Base-by-base conservation (phyloP, 2,329 filamentous ascomycete genomes). In the Aureobasidium uvarum region DNA sequence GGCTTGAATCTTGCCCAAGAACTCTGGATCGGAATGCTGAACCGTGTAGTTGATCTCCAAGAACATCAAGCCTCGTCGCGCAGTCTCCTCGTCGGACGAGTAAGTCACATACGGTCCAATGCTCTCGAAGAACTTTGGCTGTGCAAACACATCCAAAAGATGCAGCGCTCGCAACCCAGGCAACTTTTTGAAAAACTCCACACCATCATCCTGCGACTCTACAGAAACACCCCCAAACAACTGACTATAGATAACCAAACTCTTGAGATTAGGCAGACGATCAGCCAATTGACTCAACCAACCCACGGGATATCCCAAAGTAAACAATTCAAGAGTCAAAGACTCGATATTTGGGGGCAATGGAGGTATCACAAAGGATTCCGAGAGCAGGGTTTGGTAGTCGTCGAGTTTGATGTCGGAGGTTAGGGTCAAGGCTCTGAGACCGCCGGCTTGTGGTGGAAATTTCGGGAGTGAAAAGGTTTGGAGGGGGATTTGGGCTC, bases 301-400 rank as follows among this genome's bases (percentile, higher is more conserved):
- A 13, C 75, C 76, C 0, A 76, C 74, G 8, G 75, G 79, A 69
- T 81, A 83, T 39, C 81, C 81, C 6, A 82, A 72, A 14, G 75
- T 76, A 75, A 83, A 83, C 33, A 81, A 74, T 68, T 83, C 81
- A 48, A 83, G 76, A 0, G 79, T 81, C 2, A 83, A 72, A 64
- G 71, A 72, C 39, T 78, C 78, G 68, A 82, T 80, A 23, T 70
- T 71, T 16, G 62, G 31, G 0, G 80, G 80, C 0, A 82, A 72
- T 6, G 59, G 52, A 20, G 79, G 76, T 25, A 80, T 70, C 0
- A 72, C 69, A 70, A 74, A 77, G 14, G 74, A 69, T 62, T 75
- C 62, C 14, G 70, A 60, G 43, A 83, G 74, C 8, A 78, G 69
- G 18, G 67, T 59, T 62, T 78, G 75, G 72, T 82, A 83, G 45